Percentiles rank a stretch among this genome's conserved stretches.
phyloP scores from a whole-genome alignment of 805 yeast species.

The Candida sphagnicola region DNA sequence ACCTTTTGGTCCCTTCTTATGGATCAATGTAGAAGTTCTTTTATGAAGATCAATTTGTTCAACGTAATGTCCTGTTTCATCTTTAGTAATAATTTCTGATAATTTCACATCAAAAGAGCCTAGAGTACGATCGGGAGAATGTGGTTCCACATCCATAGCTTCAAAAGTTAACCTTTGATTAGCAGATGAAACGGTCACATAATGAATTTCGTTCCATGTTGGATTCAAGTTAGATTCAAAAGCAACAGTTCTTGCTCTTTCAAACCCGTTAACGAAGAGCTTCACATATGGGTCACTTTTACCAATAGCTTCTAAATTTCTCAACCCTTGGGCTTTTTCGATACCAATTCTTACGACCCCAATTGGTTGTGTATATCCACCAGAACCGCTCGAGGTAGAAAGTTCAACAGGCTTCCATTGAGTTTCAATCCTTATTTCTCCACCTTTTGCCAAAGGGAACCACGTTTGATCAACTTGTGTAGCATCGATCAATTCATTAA shows the following conservation, averaged over 20 bases:
- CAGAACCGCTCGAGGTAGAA: conserved; percentile 60
- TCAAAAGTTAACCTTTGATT: conserved; percentile 82
- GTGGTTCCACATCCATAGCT: conserved; percentile 85
- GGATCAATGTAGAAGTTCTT: conserved; percentile 60
- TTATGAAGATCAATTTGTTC: conserved; percentile 54
- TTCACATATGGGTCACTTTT: conserved; percentile 90
- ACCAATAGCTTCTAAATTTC: conserved; percentile 85
- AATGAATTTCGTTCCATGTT: conserved; percentile 77
- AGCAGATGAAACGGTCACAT: conserved; percentile 77
- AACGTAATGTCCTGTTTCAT: conserved; percentile 59
- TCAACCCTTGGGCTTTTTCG: conserved; percentile 66
- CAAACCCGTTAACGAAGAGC: conserved; percentile 70
- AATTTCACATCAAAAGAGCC: conserved; percentile 77
- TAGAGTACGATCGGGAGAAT: conserved; percentile 77
- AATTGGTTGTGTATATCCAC: conserved; percentile 90
- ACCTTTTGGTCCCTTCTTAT: conserved; percentile 84
- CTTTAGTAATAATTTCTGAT: conserved; percentile 60
- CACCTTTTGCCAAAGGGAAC: conserved; percentile 71
- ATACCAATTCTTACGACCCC: conserved; percentile 81
- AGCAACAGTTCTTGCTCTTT: conserved; percentile 73
- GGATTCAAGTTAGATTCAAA: conserved; percentile 69
- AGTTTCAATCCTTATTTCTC: conserved; percentile 67
- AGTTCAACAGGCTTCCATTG: conserved; percentile 85
- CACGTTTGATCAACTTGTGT: conserved; percentile 73
- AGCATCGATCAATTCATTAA: conserved; percentile 69